phyloP scores from a whole-genome alignment of 345 rosid genomes.

The Zanthoxylum bungeanum region DNA sequence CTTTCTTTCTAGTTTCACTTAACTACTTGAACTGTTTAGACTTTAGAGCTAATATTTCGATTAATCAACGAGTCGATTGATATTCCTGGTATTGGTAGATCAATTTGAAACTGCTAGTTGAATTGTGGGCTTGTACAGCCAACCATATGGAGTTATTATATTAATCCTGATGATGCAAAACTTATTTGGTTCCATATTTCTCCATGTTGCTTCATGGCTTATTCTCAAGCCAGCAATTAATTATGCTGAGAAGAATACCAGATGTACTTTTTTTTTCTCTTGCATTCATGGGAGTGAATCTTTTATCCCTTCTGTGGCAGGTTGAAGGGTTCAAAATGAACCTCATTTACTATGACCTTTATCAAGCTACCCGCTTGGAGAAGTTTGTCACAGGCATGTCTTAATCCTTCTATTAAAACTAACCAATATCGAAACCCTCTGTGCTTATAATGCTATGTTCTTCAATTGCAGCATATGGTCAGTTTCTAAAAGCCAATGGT shows the following conservation, averaged over 20 bases:
- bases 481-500: conserved; percentile 77
- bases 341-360: conserved; percentile 86
- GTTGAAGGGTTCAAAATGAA: conserved; percentile 98
- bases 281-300: background rate
- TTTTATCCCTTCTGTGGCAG: conserved; percentile 29
- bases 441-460: conserved; percentile 8
- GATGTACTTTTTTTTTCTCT: background rate
- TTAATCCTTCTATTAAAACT: background rate
- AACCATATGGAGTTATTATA: background rate
- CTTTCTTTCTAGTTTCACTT: too few relatives aligned
- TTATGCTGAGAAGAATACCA: background rate
- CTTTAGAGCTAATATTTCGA: background rate
- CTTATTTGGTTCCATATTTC: background rate
- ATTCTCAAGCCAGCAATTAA: background rate
- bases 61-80: background rate
- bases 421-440: background rate
- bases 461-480: conserved; percentile 62
- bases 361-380: conserved; percentile 91
- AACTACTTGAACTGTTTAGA: background rate
- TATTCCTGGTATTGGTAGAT: background rate
- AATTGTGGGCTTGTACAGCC: background rate
- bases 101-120: background rate
- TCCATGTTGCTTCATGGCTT: background rate
- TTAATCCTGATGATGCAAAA: background rate
- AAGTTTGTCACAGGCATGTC: conserved; percentile 81